phyloP scores from a whole-genome alignment of 2,329 filamentous ascomycete genomes.

The Ascocoryne sarcoides region DNA sequence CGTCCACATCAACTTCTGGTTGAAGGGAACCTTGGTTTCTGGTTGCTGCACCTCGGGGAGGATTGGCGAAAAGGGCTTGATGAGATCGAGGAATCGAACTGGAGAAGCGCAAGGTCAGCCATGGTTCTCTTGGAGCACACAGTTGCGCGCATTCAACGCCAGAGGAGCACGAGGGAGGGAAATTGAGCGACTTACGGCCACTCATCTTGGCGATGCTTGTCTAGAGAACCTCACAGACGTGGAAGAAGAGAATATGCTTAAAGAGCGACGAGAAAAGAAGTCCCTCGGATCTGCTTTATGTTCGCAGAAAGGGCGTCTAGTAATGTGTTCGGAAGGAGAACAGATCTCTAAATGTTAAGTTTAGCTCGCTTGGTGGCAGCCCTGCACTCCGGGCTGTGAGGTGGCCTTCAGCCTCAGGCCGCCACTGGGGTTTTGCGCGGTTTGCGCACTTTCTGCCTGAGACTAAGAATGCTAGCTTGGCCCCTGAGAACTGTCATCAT shows the following conservation, averaged over 20 bases:
- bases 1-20: slow-evolving; percentile 96
- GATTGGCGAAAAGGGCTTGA: slow-evolving; percentile 99
- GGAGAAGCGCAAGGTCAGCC: slow-evolving; percentile 20
- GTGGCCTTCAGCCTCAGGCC: no score
- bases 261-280: slow-evolving; percentile 25
- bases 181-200: slow-evolving; percentile 31
- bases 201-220: slow-evolving; percentile 34
- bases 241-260: slow-evolving; percentile 25
- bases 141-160: slow-evolving; percentile 15
- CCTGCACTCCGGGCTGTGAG: not conserved
- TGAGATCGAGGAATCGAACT: slow-evolving; percentile 99
- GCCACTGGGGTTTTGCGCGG: no score
- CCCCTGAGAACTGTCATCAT: no score
- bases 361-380: not conserved
- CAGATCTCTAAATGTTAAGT: slow-evolving; percentile 16
- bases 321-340: slow-evolving; percentile 25
- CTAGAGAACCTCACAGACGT: slow-evolving; percentile 30
- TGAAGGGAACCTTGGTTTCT: slow-evolving; percentile 97
- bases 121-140: slow-evolving; percentile 7
- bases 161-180: slow-evolving; percentile 7
- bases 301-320: slow-evolving; percentile 21
- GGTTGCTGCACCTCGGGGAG: slow-evolving; percentile 98
- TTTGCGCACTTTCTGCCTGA: no score
- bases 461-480: no score
- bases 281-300: slow-evolving; percentile 22